Percentiles rank a stretch among this genome's conserved stretches.
Conservation (phyloP, 108 stramenopile genomes). For the Poteriospumella lacustris region DNA sequence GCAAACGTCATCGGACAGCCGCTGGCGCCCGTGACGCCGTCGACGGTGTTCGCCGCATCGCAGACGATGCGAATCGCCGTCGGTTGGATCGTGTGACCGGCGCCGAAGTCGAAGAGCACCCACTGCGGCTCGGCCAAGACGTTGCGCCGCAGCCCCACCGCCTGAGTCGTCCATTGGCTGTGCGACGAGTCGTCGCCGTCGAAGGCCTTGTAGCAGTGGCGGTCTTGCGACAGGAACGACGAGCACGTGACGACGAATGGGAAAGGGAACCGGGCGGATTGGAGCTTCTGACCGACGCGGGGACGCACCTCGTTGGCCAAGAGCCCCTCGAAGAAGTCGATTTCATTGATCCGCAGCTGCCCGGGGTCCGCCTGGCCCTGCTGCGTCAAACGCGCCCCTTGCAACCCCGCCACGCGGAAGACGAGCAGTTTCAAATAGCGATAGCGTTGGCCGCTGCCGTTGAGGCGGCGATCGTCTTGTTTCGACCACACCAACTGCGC, state of each 20-base stretch:
- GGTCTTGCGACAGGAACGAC: background rate
- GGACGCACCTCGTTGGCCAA: background rate
- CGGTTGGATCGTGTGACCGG: background rate
- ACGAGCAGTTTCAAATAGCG: conserved; percentile 12
- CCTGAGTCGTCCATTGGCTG: background rate
- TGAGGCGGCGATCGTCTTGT: background rate
- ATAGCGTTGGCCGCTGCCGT: too few relatives aligned
- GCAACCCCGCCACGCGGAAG: too few relatives aligned
- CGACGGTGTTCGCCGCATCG: background rate
- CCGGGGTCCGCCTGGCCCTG: background rate
- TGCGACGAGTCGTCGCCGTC: background rate
- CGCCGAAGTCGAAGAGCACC: conserved; percentile 12
- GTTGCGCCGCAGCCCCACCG: background rate
- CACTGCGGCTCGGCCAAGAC: background rate
- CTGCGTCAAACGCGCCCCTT: too few relatives aligned
- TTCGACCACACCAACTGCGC: too few relatives aligned
- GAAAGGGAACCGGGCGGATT: background rate
- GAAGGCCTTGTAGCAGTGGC: conserved; percentile 16
- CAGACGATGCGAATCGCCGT: conserved; percentile 7
- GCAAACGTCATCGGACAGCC: conserved; percentile 22
- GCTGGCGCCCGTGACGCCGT: background rate
- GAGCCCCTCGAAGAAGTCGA: background rate
- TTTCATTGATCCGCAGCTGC: background rate
- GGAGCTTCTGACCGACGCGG: background rate
- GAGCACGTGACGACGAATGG: background rate